Evolutionary conservation across 2,329 filamentous ascomycete species (phyloP).

Genomic region (Onygenales sp.): DNA sequence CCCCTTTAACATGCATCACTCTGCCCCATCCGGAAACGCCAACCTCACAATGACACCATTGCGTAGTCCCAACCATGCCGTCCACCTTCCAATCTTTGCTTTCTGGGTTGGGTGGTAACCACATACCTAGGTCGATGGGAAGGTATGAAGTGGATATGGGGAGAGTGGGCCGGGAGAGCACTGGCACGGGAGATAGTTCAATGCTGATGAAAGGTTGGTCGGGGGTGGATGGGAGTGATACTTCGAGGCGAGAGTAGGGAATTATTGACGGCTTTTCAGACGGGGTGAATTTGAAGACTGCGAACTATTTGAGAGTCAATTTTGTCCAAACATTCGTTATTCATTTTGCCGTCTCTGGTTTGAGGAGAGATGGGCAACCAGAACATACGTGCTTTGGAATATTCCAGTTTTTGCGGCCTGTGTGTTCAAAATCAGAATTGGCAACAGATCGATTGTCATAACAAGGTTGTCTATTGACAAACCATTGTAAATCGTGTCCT

Average conservation of each 20-base stretch:
- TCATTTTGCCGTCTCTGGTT: not conserved
- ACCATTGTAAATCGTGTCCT: constrained; percentile 1
- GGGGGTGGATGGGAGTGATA: not conserved
- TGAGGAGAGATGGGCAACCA: not conserved
- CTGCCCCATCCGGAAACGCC: constrained; percentile 1
- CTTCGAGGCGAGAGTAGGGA: not conserved
- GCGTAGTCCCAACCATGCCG: not conserved
- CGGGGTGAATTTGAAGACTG: constrained; percentile 1
- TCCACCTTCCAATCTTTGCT: not conserved
- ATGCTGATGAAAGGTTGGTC: constrained; percentile 1
- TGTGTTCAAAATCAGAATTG: not conserved
- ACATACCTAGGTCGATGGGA: not conserved
- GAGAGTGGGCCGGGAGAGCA: not conserved
- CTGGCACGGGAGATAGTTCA: not conserved
- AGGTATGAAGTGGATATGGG: not conserved
- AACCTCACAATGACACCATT: not conserved
- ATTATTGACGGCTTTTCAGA: not conserved
- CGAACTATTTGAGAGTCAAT: not conserved
- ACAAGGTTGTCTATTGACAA: not conserved
- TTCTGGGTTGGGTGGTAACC: not conserved
- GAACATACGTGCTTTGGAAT: not conserved
- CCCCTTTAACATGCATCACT: not conserved
- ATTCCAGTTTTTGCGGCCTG: constrained; percentile 2
- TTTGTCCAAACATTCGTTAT: not conserved
- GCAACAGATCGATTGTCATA: not conserved